phyloP scores from a whole-genome alignment of 495 filamentous ascomycete species.

The Neurospora sp. region DNA sequence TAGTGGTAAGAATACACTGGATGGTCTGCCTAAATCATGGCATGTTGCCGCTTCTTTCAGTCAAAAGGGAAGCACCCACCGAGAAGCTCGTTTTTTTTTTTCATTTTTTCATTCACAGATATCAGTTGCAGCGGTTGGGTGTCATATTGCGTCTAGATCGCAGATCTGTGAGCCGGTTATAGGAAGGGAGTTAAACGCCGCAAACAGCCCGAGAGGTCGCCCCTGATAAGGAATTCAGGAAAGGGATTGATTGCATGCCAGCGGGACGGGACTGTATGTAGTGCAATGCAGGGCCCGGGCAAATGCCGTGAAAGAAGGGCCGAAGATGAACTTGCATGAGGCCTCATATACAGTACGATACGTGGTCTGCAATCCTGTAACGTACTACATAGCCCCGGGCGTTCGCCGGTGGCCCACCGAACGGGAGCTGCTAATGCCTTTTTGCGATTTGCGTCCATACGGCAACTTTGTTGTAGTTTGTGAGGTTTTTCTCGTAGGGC shows the following conservation, averaged over 20 bases:
- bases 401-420: not conserved
- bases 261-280: not conserved
- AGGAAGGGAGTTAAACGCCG: not conserved
- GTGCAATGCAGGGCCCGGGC: not conserved
- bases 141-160: not conserved
- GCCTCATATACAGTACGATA: not conserved
- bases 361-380: not conserved
- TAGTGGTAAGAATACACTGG: not conserved
- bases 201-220: not conserved
- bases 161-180: not conserved
- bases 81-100: not conserved
- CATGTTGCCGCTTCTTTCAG: not conserved
- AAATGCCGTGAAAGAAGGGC: not conserved
- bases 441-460: not conserved
- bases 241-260: not conserved
- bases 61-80: not conserved
- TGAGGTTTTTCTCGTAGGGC: not conserved
- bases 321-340: not conserved
- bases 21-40: not conserved
- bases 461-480: not conserved
- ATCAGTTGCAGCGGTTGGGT: not conserved
- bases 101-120: not conserved
- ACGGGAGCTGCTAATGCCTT: not conserved
- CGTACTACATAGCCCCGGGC: not conserved
- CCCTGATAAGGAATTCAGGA: not conserved